phyloP scores from a whole-genome alignment of 768 basidiomycete species.

The Rhodocollybia butyracea region DNA sequence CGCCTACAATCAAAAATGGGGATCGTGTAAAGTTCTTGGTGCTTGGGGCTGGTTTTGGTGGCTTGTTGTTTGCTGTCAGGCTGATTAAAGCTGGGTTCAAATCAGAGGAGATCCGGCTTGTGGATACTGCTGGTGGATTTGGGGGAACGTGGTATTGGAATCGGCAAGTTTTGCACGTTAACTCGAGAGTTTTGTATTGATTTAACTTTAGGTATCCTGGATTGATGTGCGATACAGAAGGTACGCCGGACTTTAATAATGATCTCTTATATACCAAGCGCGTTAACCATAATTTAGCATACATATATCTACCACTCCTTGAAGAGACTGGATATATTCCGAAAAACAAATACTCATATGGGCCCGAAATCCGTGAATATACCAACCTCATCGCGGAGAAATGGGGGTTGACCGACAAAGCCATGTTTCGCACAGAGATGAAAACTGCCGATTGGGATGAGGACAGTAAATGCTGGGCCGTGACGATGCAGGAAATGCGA shows the following conservation, averaged over 20 bases:
- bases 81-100: constrained; percentile 13
- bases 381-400: constrained; percentile 15
- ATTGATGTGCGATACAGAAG: constrained; percentile 19
- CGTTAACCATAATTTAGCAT: too few relatives aligned
- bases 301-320: constrained; percentile 17
- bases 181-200: too few relatives aligned
- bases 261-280: too few relatives aligned
- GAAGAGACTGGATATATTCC: constrained; percentile 19
- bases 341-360: constrained; percentile 14
- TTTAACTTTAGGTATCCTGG: constrained; percentile 17
- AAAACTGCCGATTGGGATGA: neutral
- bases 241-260: too few relatives aligned
- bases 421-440: constrained; percentile 8
- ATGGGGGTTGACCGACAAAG: constrained; percentile 12
- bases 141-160: constrained; percentile 21
- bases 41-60: neutral
- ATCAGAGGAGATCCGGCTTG: constrained; percentile 9
- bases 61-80: neutral
- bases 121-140: constrained; percentile 15
- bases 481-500: neutral
- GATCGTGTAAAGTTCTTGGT: neutral
- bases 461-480: neutral
- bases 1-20: too few relatives aligned
- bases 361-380: constrained; percentile 12
- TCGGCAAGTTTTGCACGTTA: too few relatives aligned